Evolutionary conservation across 1,284 basidiomycete species (phyloP), one percentile per base, ranked within the genome.

Genomic region (Cystobasidium slooffiae): DNA sequence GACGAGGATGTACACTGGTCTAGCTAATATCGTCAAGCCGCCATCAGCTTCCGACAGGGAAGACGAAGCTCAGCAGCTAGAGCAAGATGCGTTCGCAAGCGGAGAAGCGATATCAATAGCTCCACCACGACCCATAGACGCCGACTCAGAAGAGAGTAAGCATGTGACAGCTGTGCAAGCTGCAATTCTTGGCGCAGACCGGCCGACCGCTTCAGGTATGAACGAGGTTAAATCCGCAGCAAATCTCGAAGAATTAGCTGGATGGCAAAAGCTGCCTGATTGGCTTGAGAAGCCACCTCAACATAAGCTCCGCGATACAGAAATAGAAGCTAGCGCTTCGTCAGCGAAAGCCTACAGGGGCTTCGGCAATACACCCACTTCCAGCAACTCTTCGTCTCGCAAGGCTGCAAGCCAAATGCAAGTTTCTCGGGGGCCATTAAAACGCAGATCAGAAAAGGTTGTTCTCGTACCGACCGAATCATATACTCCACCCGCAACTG

Each of bases 1-100:
- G 20, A 90, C 88, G 5, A 86, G 94, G 55, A 91, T 93, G 86
- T 81, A 96, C 16, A 83, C 85, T n/a, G 87, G 89, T 2, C 85
- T 96, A 3, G 84, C 94, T 6, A 24, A 37, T 8, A 55, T 47
- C 10, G 75, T 75, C 5, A 75, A 75, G 12, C 37, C 78, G 20
- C 74, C 69, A 12, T 41, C 56, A n/a, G 14, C 63, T 16, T 51
- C n/a, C 14, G 49, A 59, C 1, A 20, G 37, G 20, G 58, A 3
- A 12, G 44, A 70, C 44, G 68, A 68, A 14, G 70, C 37, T 1
- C 73, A 75, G 4, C 63, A 66, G 43, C 20, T 78, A 5, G 74
- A 69, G 3, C 76, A 77, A 55, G 76, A 79, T 12, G 74, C 76
- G 1, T 79, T 79, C 55, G 65, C 47, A 43, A 69, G 47, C 22